Evolutionary conservation across 1,139 yeast species (phyloP), one percentile per base, ranked within the genome.

Genomic region (Suhomyces ambrosiae): DNA sequence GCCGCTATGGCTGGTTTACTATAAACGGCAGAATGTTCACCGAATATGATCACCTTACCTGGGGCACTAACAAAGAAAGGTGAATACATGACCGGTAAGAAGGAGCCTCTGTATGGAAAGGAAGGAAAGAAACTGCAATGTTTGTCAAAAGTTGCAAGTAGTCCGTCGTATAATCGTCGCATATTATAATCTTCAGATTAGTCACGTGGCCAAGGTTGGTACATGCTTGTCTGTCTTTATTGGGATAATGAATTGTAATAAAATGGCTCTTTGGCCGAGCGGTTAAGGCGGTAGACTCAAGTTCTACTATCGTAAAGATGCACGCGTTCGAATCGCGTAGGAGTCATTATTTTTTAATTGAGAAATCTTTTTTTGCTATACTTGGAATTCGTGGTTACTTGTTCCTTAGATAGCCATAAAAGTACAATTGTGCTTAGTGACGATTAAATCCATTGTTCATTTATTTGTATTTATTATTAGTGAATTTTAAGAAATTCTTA

Each of bases 21-120:
- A 58, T 86, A 87, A 2, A 92, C 99, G 2, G 95, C 97, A 2
- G 97, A 87, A 57, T 92, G 99, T 57, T 92, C 98, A 16, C 99
- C 99, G 57, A 89, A 94, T 31, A 94, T 74, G 50, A 92, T 94
- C 28, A 89, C 96, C 58, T 94, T 92, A 6, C 97, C 99, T 0
- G 99, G 98, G 1, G 99, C 95, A 44, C 96, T 86, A 2, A 88
- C 87, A 40, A 80, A 65, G 59, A 89, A 87, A 3, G 90, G 59
- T 15, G 25, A 8, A 12, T 18, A 8, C 39, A 30, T 31, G 17
- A 8, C 16, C 29, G 19, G 19, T 13, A 9, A 16, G 6, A 16
- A 4, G 14, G 21, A 16, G 15, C 9, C 7, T 25, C 10, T n/a
- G 25, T 23, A 6, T n/a, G n/a, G n/a, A n/a, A n/a, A n/a, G n/a